A percentile compares a stretch with the other conserved stretches of the same genome.
Evolutionary conservation across 169 alveolate species (phyloP).

Genomic region (Amoebophrya sp.): DNA sequence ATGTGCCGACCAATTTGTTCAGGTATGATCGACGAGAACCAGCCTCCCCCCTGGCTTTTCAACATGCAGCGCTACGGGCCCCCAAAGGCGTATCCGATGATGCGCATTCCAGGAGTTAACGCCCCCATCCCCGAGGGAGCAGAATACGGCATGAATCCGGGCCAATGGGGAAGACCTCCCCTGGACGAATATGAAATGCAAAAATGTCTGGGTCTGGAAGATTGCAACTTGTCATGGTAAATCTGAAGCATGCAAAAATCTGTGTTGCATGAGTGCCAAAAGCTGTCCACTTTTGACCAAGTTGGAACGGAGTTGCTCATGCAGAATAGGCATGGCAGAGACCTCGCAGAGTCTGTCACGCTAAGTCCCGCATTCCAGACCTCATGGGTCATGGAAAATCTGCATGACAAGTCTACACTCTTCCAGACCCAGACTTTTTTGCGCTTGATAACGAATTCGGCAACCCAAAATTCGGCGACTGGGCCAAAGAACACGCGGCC

Average conservation of each 20-base stretch:
- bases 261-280: too few relatives aligned
- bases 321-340: too few relatives aligned
- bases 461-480: neutral
- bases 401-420: too few relatives aligned
- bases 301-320: too few relatives aligned
- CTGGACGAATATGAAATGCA: neutral
- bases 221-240: neutral
- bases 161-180: slow-evolving; percentile 72
- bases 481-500: neutral
- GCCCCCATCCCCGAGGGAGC: slow-evolving; percentile 77
- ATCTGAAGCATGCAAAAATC: neutral
- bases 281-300: too few relatives aligned
- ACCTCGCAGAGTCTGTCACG: too few relatives aligned
- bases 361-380: too few relatives aligned
- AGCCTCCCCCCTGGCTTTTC: slow-evolving; percentile 92
- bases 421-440: too few relatives aligned
- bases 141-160: slow-evolving; percentile 66
- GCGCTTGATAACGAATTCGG: too few relatives aligned
- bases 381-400: too few relatives aligned
- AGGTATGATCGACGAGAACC: slow-evolving; percentile 79
- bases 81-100: slow-evolving; percentile 96
- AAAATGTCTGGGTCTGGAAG: neutral
- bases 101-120: slow-evolving; percentile 91
- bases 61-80: slow-evolving; percentile 96
- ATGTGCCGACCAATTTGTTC: too few relatives aligned